Conservation (phyloP, 495 filamentous ascomycete species). For the Trichoderma parareesei region DNA sequence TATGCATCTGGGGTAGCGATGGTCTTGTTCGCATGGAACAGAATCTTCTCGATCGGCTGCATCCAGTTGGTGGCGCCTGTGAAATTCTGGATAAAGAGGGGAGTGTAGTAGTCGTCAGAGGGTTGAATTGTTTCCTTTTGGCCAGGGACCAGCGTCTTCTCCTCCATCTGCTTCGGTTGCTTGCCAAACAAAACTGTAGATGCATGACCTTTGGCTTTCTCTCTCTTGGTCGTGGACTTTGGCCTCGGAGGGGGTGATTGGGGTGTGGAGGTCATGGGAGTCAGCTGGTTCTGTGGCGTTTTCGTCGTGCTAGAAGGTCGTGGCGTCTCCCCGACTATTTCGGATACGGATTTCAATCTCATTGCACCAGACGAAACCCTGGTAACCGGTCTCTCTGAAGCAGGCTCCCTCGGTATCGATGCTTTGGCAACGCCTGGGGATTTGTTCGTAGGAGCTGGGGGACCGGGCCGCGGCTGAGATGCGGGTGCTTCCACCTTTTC, state of each 20-base stretch:
- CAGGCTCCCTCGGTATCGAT: slow-evolving; percentile 5
- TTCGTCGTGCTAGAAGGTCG: slow-evolving; percentile 29
- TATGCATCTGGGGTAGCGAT: slow-evolving; percentile 69
- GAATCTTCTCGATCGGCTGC: slow-evolving; percentile 57
- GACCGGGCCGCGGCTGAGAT: background rate
- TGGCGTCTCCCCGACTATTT: slow-evolving; percentile 59
- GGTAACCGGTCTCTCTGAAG: slow-evolving; percentile 52
- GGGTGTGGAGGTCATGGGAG: slow-evolving; percentile 31
- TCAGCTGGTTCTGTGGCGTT: slow-evolving; percentile 22
- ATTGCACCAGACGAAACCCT: slow-evolving; percentile 59
- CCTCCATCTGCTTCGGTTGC: slow-evolving; percentile 30
- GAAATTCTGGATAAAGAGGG: slow-evolving; percentile 68
- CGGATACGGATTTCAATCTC: slow-evolving; percentile 64
- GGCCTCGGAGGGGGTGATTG: slow-evolving; percentile 41
- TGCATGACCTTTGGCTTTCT: slow-evolving; percentile 55
- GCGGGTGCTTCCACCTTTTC: slow-evolving; percentile 12
- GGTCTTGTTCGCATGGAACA: slow-evolving; percentile 72
- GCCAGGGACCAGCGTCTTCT: slow-evolving; percentile 23
- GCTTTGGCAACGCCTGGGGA: background rate
- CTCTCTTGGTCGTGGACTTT: slow-evolving; percentile 49
- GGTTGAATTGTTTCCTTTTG: slow-evolving; percentile 33
- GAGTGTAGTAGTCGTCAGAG: slow-evolving; percentile 68
- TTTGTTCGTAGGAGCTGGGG: background rate
- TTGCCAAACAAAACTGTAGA: slow-evolving; percentile 79
- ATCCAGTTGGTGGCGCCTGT: slow-evolving; percentile 48